These are phyloP conservation scores for Acacia acuminata DNA, from an alignment of 306 rosid species.

Conservation along the genomic window DNA sequence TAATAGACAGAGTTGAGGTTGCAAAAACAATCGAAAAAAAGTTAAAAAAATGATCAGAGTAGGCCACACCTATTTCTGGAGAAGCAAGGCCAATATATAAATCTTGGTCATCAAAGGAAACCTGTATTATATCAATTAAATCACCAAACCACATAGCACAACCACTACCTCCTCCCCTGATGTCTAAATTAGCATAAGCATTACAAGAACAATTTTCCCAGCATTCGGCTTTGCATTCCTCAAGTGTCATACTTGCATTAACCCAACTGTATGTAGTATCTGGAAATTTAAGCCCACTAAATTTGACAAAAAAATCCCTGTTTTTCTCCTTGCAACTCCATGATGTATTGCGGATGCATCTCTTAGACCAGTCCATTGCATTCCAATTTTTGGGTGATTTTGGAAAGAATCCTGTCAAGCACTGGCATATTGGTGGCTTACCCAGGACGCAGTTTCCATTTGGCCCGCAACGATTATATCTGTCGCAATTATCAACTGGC, in stretches of 20 bases:
- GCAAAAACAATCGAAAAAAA: no score
- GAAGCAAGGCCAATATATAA: conserved; percentile 33
- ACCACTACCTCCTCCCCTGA: conserved; percentile 26
- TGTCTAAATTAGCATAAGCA: conserved; percentile 36
- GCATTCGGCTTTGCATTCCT: conserved; percentile 22
- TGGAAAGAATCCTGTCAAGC: not conserved
- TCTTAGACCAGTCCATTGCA: not conserved
- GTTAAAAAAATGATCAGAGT: not conserved
- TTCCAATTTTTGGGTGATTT: not conserved
- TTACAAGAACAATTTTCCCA: conserved; percentile 25
- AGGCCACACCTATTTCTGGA: not conserved
- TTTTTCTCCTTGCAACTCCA: not conserved
- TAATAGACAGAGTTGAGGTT: no score
- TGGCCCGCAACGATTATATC: not conserved
- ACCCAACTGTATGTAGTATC: conserved; percentile 25
- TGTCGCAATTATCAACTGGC: not conserved
- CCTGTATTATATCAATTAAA: not conserved
- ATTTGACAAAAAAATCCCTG: not conserved
- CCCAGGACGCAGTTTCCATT: not conserved
- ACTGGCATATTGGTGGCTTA: not conserved
- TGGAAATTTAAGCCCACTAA: conserved; percentile 15
- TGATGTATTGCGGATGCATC: not conserved
- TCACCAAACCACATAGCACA: conserved; percentile 44
- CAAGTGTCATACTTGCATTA: conserved; percentile 5
- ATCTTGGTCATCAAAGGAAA: conserved; percentile 11